These are phyloP conservation scores for Kregervanrija fluxuum DNA, from an alignment of 805 yeast species.

Conservation along the genomic window DNA sequence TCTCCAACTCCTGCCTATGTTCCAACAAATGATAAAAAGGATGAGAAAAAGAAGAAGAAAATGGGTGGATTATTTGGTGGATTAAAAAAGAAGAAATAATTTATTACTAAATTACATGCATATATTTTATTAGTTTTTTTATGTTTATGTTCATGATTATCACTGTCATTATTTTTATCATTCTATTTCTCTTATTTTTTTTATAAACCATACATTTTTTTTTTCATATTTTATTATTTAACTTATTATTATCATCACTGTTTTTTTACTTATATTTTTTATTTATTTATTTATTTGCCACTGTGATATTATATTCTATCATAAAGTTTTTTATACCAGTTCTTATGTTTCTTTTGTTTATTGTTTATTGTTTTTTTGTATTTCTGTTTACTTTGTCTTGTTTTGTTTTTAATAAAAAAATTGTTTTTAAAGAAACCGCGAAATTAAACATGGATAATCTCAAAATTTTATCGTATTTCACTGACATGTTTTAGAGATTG, in stretches of 20 bases:
- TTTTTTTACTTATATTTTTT: neutral
- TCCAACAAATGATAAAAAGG: slow-evolving; percentile 30
- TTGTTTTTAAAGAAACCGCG: neutral
- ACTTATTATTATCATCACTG: neutral
- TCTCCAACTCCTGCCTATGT: slow-evolving; percentile 47
- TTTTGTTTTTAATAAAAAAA: neutral
- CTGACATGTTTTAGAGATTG: no score
- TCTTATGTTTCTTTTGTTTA: no score
- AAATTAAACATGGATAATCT: neutral
- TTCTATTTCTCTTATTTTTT: neutral
- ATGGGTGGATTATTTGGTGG: slow-evolving; percentile 76
- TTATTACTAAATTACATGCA: neutral
- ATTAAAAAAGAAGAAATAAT: slow-evolving; percentile 34
- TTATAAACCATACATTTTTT: neutral
- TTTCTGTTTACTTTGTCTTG: neutral
- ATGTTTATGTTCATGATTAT: neutral
- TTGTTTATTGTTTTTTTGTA: neutral
- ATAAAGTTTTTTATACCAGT: no score
- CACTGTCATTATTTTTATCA: neutral
- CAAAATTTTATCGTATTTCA: no score
- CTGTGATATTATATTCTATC: no score
- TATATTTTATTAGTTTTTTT: neutral
- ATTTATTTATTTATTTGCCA: neutral
- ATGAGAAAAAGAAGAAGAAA: slow-evolving; percentile 26
- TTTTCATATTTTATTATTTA: neutral